Evolutionary conservation across 139 green algal genomes (phyloP).

Genomic region (Mychonastes homosphaera): DNA sequence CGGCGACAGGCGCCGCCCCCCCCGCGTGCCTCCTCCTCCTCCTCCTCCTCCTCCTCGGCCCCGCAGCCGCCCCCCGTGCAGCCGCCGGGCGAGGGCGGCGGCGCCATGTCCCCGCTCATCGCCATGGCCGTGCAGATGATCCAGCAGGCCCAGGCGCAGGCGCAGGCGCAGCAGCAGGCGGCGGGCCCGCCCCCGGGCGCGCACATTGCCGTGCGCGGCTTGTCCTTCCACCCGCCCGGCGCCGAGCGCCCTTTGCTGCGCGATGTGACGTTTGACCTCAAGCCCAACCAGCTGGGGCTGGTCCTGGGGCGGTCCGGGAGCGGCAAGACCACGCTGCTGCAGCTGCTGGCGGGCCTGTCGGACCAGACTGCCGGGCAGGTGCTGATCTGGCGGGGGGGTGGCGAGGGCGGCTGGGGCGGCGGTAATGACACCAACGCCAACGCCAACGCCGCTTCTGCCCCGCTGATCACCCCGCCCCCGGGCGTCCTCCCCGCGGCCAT

Average conservation of each 20-base stretch:
- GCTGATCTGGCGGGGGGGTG: constrained; percentile 17
- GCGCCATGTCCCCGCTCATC: no score
- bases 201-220: constrained; percentile 12
- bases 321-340: constrained; percentile 86
- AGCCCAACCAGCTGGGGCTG: constrained; percentile 59
- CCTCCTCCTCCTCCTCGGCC: no score
- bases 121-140: constrained; percentile 1
- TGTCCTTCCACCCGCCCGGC: constrained; percentile 46
- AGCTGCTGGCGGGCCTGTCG: constrained; percentile 51
- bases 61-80: no score
- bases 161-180: constrained; percentile 11
- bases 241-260: constrained; percentile 48
- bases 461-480: background rate
- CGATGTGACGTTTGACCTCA: constrained; percentile 51
- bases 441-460: background rate
- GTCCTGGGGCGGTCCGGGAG: constrained; percentile 70
- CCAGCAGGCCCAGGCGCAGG: constrained; percentile 4
- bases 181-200: background rate
- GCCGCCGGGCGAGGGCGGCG: no score
- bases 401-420: background rate
- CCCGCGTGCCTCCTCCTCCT: no score
- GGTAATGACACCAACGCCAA: background rate
- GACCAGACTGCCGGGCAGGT: constrained; percentile 41
- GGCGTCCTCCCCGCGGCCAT: constrained; percentile 7
- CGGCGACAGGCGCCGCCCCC: no score